These are phyloP conservation scores for Avena insularis DNA, from an alignment of 176 grass and related monocot genomes.

Conservation along the genomic window DNA sequence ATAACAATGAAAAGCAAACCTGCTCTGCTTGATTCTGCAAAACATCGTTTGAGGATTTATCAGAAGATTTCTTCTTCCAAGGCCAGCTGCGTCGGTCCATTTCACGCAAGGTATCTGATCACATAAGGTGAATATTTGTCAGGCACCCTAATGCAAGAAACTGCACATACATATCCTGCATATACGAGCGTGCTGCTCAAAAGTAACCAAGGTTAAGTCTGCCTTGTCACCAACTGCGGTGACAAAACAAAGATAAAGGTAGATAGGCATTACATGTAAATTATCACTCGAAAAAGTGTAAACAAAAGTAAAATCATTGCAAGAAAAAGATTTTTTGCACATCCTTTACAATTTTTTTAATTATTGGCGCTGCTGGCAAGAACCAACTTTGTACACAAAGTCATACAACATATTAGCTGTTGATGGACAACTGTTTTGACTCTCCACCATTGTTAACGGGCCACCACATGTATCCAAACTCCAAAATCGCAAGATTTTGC, in stretches of 20 bases:
- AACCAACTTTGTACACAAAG: background rate
- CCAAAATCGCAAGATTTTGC: background rate
- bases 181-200: background rate
- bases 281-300: background rate
- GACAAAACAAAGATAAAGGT: constrained; percentile 10
- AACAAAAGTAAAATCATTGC: constrained; percentile 16
- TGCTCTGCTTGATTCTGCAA: constrained; percentile 60
- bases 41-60: constrained; percentile 65
- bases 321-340: background rate
- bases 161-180: background rate
- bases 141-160: constrained; percentile 29
- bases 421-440: constrained; percentile 4
- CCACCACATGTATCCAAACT: background rate
- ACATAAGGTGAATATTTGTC: constrained; percentile 21
- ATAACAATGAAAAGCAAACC: constrained; percentile 55
- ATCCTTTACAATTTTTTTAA: background rate
- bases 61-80: constrained; percentile 99
- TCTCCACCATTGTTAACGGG: background rate
- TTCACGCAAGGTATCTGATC: constrained; percentile 41
- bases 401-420: background rate
- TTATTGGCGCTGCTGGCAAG: background rate
- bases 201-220: background rate
- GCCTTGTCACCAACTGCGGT: background rate
- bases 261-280: background rate
- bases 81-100: constrained; percentile 99